These are phyloP conservation scores for Didymella lethalis DNA, from an alignment of 2,329 filamentous ascomycete genomes.

Conservation along the genomic window DNA sequence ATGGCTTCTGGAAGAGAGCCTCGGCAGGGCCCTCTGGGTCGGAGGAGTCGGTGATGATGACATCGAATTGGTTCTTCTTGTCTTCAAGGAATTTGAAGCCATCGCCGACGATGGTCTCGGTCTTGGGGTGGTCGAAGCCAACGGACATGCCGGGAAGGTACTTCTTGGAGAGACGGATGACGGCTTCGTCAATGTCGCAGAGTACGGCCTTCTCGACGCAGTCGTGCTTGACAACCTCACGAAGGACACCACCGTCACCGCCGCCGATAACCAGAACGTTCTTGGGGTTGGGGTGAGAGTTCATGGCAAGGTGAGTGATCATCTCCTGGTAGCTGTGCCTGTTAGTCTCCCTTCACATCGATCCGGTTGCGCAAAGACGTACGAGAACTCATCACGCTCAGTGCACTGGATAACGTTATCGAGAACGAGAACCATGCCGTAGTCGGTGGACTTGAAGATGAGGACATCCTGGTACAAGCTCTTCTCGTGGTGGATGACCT, in stretches of 20 bases:
- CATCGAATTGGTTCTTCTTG: conserved; percentile 96
- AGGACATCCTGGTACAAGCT: conserved; percentile 98
- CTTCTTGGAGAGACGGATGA: conserved; percentile 98
- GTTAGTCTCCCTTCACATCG: conserved; percentile 26
- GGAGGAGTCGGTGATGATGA: conserved; percentile 99
- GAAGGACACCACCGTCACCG: conserved; percentile 95
- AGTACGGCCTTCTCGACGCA: conserved; percentile 94
- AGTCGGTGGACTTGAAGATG: conserved; percentile 97
- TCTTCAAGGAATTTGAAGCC: conserved; percentile 98
- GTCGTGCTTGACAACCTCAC: conserved; percentile 99
- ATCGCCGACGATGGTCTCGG: conserved; percentile 91
- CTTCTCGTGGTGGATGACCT: conserved; percentile 99
- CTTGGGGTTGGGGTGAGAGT: conserved; percentile 97
- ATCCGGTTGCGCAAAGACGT: conserved; percentile 42
- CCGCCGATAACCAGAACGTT: conserved; percentile 98
- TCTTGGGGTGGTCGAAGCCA: conserved; percentile 92
- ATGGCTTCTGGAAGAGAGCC: conserved; percentile 96
- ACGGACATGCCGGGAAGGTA: conserved; percentile 94
- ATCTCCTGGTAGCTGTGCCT: conserved; percentile 87
- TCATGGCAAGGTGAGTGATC: conserved; percentile 98
- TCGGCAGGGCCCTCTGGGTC: conserved; percentile 97
- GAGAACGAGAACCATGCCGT: conserved; percentile 93
- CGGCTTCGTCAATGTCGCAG: conserved; percentile 99
- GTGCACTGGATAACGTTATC: conserved; percentile 99
- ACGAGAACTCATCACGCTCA: conserved; percentile 97